Conservation (phyloP, 768 basidiomycete species). For the Agaricus sinodeliciosus region DNA sequence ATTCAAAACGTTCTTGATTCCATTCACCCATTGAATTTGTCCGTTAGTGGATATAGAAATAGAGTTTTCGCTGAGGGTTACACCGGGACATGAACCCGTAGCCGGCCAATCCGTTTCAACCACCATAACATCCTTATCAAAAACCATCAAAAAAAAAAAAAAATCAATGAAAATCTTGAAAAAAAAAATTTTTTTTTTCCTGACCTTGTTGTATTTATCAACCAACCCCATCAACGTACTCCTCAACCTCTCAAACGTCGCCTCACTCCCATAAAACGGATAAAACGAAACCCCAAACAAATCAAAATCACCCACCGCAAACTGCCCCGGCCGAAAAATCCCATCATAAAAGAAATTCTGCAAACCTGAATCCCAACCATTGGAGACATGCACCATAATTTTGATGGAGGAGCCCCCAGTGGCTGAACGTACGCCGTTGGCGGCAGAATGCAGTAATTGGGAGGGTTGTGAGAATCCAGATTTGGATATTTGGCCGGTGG, state of each 20-base stretch:
- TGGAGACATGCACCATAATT: conserved; percentile 54
- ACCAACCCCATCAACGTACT: conserved; percentile 45
- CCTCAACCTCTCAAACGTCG: conserved; percentile 44
- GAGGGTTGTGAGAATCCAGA: conserved; percentile 47
- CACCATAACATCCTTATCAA: conserved; percentile 41
- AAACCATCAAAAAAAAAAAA: background rate
- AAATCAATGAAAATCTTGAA: background rate
- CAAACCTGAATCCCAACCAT: conserved; percentile 51
- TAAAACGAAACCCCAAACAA: conserved; percentile 61
- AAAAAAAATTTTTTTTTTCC: background rate
- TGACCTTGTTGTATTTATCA: conserved; percentile 42
- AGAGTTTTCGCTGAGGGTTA: conserved; percentile 37
- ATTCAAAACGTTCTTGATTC: conserved; percentile 40
- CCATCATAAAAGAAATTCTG: conserved; percentile 39
- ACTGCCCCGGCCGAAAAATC: conserved; percentile 47
- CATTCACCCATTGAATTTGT: conserved; percentile 46
- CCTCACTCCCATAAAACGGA: conserved; percentile 53
- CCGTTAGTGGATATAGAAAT: conserved; percentile 44
- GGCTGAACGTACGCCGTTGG: conserved; percentile 44
- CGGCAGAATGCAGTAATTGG: conserved; percentile 54
- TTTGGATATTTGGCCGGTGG: conserved; percentile 45
- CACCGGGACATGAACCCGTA: conserved; percentile 30
- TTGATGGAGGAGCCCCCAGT: conserved; percentile 32
- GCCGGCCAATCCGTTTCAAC: conserved; percentile 64
- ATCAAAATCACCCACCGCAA: conserved; percentile 45